These are phyloP conservation scores for Cinnamomum micranthum DNA, from an alignment of 164 flowering plant species.

Conservation along the genomic window DNA sequence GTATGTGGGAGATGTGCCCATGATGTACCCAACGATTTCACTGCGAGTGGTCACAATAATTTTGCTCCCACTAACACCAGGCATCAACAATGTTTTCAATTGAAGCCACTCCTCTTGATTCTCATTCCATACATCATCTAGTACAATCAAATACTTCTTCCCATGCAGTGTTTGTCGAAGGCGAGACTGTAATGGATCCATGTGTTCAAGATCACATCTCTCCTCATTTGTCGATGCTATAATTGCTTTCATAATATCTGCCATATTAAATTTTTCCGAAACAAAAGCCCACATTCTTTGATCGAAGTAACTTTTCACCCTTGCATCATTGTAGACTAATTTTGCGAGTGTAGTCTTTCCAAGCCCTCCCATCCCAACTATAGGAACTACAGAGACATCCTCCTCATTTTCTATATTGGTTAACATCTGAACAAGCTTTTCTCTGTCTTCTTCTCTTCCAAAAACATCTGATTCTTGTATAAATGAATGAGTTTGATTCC, in stretches of 20 bases:
- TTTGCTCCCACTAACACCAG: slow-evolving; percentile 8
- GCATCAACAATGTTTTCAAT: not conserved
- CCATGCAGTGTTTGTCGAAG: not conserved
- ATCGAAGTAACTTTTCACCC: slow-evolving; percentile 1
- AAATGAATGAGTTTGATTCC: slow-evolving; percentile 1
- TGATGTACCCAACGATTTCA: slow-evolving; percentile 6
- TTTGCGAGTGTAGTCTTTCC: slow-evolving; percentile 13
- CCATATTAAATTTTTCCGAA: slow-evolving; percentile 7
- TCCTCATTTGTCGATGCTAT: not conserved
- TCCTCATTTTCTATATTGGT: not conserved
- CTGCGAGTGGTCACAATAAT: slow-evolving; percentile 17
- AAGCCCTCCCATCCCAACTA: slow-evolving; percentile 13
- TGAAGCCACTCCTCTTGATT: slow-evolving; percentile 1
- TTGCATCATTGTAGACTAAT: slow-evolving; percentile 5
- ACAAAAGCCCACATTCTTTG: slow-evolving; percentile 9
- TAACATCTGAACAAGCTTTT: slow-evolving; percentile 4
- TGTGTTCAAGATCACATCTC: not conserved
- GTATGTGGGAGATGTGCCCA: slow-evolving; percentile 4
- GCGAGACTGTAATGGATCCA: slow-evolving; percentile 6
- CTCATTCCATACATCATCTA: slow-evolving; percentile 22
- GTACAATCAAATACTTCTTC: slow-evolving; percentile 11
- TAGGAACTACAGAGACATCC: not conserved
- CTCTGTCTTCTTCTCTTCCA: slow-evolving; percentile 11
- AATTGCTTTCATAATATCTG: slow-evolving; percentile 5
- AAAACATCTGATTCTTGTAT: slow-evolving; percentile 4